phyloP scores from a whole-genome alignment of 2,329 filamentous ascomycete genomes.

The Zarea fungicola region DNA sequence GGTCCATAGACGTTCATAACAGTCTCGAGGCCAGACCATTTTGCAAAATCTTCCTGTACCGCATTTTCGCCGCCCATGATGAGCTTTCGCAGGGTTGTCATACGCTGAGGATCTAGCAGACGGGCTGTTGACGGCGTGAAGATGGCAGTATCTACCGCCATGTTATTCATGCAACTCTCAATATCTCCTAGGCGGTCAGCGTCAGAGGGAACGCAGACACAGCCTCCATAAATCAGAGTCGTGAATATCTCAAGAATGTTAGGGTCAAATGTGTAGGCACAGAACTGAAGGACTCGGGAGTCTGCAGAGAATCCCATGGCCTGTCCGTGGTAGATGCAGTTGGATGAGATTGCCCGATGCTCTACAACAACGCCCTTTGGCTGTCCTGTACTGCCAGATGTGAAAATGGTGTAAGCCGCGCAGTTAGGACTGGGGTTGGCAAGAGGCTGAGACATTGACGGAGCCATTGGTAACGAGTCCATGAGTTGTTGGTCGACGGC shows the following conservation, averaged over 20 bases:
- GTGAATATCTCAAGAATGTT: slow-evolving; percentile 39
- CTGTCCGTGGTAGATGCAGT: slow-evolving; percentile 42
- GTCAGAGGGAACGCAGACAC: slow-evolving; percentile 47
- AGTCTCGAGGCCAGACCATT: slow-evolving; percentile 20
- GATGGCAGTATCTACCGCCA: slow-evolving; percentile 42
- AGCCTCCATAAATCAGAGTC: slow-evolving; percentile 45
- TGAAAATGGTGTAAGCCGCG: slow-evolving; percentile 23
- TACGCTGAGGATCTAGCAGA: background rate
- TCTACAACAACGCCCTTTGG: slow-evolving; percentile 25
- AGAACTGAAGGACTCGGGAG: slow-evolving; percentile 49
- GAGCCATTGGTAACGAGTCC: background rate
- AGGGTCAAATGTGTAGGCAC: slow-evolving; percentile 46
- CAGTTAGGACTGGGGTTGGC: slow-evolving; percentile 1
- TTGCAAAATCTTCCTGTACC: slow-evolving; percentile 18
- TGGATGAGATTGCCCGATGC: slow-evolving; percentile 50
- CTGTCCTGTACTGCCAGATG: slow-evolving; percentile 23
- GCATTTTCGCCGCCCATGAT: slow-evolving; percentile 9
- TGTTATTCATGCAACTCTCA: slow-evolving; percentile 38
- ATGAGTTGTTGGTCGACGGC: background rate
- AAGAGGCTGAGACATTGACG: background rate
- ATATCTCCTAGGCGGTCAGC: slow-evolving; percentile 42
- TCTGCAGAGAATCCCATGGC: slow-evolving; percentile 38
- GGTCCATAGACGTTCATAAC: slow-evolving; percentile 38
- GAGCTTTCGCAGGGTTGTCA: too few relatives aligned
- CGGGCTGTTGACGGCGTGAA: slow-evolving; percentile 31